A percentile compares a stretch with the other conserved stretches of the same genome.
Evolutionary conservation across 345 rosid species (phyloP).

Genomic region (Salix purpurea): DNA sequence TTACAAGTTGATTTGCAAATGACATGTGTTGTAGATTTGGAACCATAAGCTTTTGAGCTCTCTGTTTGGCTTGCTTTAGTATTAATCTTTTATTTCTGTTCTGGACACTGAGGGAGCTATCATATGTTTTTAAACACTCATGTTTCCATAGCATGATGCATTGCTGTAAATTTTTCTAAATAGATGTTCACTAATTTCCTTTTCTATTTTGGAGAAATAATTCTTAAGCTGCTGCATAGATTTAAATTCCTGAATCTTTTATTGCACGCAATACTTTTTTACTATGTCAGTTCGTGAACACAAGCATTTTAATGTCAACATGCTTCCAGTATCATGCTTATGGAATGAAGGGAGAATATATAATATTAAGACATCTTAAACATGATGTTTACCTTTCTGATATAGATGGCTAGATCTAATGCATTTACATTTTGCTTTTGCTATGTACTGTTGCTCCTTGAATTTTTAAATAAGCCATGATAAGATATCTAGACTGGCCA

Average conservation of each 20-base stretch:
- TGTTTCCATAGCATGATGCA: neutral
- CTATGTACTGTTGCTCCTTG: no score
- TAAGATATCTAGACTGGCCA: no score
- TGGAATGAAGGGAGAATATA: neutral
- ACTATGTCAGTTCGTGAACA: neutral
- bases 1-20: no score
- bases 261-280: neutral
- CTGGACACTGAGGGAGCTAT: no score
- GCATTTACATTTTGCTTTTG: neutral
- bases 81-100: no score
- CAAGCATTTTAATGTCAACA: neutral
- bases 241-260: neutral
- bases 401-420: neutral
- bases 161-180: neutral
- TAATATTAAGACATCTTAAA: neutral
- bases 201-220: neutral
- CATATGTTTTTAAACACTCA: neutral
- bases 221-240: neutral
- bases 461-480: no score
- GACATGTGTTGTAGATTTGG: no score
- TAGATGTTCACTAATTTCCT: neutral
- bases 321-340: neutral
- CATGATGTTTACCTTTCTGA: neutral
- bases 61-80: no score
- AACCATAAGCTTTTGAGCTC: no score